Conservation (phyloP, 179 eudicot genomes). For the Silene vulgaris region DNA sequence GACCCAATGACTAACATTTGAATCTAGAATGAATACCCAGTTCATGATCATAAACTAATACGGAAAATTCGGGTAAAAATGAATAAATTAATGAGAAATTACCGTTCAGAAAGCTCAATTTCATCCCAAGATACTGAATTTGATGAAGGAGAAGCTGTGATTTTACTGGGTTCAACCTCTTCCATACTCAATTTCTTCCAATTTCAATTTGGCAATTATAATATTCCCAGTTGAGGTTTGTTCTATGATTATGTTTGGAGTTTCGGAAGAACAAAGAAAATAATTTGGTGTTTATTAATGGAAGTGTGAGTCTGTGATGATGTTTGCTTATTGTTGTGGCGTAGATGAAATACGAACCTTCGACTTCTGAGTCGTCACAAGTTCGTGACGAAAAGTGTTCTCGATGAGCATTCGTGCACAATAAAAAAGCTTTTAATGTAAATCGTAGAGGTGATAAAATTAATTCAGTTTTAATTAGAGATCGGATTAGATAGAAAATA, state of each 20-base stretch:
- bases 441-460: no score
- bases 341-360: no score
- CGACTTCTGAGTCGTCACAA: no score
- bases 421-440: no score
- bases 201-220: background rate
- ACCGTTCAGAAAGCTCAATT: constrained; percentile 46
- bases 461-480: no score
- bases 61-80: background rate
- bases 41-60: background rate
- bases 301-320: background rate
- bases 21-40: background rate
- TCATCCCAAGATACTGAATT: constrained; percentile 29
- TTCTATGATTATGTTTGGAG: background rate
- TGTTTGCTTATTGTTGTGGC: no score
- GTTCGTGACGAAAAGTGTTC: no score
- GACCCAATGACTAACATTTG: background rate
- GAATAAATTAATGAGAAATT: background rate
- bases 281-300: background rate
- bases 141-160: constrained; percentile 19
- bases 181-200: constrained; percentile 14
- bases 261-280: background rate
- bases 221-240: background rate
- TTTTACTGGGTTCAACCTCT: constrained; percentile 18
- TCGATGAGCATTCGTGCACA: no score
- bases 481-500: no score